Percentiles rank a stretch among this genome's conserved stretches.
Evolutionary conservation across 2,329 filamentous ascomycete genomes (phyloP).

Genomic region (Colletotrichum falcatum): DNA sequence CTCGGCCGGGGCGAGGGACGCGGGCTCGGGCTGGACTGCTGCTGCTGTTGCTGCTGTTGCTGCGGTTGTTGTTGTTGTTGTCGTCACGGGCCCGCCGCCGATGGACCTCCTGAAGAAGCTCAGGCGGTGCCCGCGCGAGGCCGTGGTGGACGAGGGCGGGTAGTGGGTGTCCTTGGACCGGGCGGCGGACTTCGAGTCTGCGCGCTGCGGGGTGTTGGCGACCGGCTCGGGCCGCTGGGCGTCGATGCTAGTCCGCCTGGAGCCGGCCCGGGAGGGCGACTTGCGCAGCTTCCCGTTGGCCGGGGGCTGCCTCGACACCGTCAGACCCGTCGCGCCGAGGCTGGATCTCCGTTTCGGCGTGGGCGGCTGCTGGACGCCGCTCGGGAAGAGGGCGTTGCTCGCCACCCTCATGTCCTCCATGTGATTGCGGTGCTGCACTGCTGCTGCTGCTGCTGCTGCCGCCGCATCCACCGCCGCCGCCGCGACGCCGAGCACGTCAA

Average conservation of each 20-base stretch:
- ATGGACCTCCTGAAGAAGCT: constrained; percentile 66
- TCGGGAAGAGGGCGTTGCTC: constrained; percentile 53
- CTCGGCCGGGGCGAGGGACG: constrained; percentile 41
- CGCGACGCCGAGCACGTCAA: constrained; percentile 46
- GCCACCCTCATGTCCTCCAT: constrained; percentile 60
- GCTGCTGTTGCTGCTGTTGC: too few relatives aligned
- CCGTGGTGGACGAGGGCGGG: constrained; percentile 62
- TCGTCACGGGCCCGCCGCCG: constrained; percentile 50
- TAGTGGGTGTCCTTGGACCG: constrained; percentile 53
- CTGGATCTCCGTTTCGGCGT: constrained; percentile 67
- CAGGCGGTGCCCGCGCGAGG: constrained; percentile 58
- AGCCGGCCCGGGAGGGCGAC: constrained; percentile 43
- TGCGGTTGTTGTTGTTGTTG: too few relatives aligned
- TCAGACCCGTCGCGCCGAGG: constrained; percentile 58
- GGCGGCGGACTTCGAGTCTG: constrained; percentile 46
- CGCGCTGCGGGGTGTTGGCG: constrained; percentile 41
- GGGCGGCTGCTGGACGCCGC: constrained; percentile 55
- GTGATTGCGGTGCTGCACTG: constrained; percentile 52
- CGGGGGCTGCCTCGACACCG: constrained; percentile 43
- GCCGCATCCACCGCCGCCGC: too few relatives aligned
- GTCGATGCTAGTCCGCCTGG: constrained; percentile 49
- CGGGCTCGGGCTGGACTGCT: constrained; percentile 40
- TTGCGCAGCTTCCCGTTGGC: constrained; percentile 44
- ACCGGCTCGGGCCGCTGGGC: constrained; percentile 44
- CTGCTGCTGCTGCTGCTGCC: constrained; percentile 38